Base-by-base conservation (phyloP, 768 basidiomycete species). In the Leccinum subtestaceum region DNA sequence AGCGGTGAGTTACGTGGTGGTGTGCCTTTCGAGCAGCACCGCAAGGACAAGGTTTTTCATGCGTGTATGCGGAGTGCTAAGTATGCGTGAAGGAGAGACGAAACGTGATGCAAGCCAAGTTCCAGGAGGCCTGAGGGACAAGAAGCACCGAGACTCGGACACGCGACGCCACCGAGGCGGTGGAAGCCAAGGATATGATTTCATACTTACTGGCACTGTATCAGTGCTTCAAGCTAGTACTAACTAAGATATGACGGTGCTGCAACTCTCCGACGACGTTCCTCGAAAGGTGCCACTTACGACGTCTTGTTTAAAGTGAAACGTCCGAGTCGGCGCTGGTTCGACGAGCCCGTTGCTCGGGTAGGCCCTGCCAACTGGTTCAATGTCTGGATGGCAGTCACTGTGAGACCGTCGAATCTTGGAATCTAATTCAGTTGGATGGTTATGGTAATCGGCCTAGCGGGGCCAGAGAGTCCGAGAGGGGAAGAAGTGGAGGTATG, bases 11-110 rank as follows among this genome's bases (percentile, higher is more conserved):
- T 61, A 61, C 46, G 66, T 45, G 29, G 36, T 32, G 51, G 55
- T 52, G 69, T 70, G 54, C 65, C 63, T 70, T 36, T 60, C 53
- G n/a, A 43, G 10, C 43, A 63, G 68, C 70, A 70, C 69, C 54
- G 68, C 68, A 71, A 71, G 69, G 68, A 66, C 64, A 69, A 68
- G 65, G 65, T 71, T 70, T 70, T 46, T 54, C 51, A 19, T 17
- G 50, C 43, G n/a, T 36, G 45, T 19, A 45, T 45, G 43, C 19
- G 43, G 43, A 19, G 43, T 45, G 43, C 10, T 51, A 13, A 34
- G 32, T 34, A 25, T 17, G 45, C 34, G 17, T 43, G 45, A 51
- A 54, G 36, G 45, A 36, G 50, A 60, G 40, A 60, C 23, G 55
- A 54, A 55, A 21, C 31, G 43, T 45, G 43, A 45, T 19, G 43